Evolutionary conservation across 352 stramenopile species (phyloP).

Genomic region (Phytophthora constricta): DNA sequence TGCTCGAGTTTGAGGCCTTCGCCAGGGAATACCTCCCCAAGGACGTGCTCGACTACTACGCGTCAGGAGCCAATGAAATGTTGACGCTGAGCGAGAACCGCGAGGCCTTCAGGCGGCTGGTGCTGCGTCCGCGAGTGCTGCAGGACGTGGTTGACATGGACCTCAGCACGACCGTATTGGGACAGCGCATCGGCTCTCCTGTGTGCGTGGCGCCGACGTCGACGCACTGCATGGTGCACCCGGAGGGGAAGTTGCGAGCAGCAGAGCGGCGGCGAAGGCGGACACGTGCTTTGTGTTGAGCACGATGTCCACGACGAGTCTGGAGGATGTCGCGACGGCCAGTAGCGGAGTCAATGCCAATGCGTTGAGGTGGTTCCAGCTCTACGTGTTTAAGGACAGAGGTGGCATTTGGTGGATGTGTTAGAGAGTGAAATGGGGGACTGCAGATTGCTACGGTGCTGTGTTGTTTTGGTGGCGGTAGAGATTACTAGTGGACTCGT

Average conservation of each 20-base stretch:
- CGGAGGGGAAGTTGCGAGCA: slow-evolving; percentile 92
- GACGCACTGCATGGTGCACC: slow-evolving; percentile 96
- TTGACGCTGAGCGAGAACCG: slow-evolving; percentile 76
- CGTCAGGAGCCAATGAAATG: slow-evolving; percentile 94
- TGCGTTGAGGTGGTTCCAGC: slow-evolving; percentile 93
- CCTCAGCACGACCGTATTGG: slow-evolving; percentile 92
- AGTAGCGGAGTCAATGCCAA: slow-evolving; percentile 60
- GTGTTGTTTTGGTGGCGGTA: slow-evolving; percentile 39
- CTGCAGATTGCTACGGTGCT: no score
- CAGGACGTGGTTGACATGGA: slow-evolving; percentile 94
- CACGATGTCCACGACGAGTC: slow-evolving; percentile 61
- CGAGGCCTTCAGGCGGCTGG: slow-evolving; percentile 92
- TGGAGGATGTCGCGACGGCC: slow-evolving; percentile 56
- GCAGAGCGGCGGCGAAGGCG: slow-evolving; percentile 80
- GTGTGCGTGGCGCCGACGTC: slow-evolving; percentile 93
- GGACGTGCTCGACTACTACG: slow-evolving; percentile 92
- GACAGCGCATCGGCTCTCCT: slow-evolving; percentile 86
- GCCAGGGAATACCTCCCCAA: slow-evolving; percentile 88
- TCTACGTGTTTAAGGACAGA: slow-evolving; percentile 95
- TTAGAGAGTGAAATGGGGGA: no score
- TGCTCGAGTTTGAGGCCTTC: slow-evolving; percentile 91
- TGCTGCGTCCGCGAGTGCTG: slow-evolving; percentile 95
- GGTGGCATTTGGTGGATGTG: no score
- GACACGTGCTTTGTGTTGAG: slow-evolving; percentile 93
- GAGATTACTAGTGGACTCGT: slow-evolving; percentile 93